These are phyloP conservation scores for Butyriboletus appendiculatus DNA, from an alignment of 1,284 basidiomycete species.

Conservation along the genomic window DNA sequence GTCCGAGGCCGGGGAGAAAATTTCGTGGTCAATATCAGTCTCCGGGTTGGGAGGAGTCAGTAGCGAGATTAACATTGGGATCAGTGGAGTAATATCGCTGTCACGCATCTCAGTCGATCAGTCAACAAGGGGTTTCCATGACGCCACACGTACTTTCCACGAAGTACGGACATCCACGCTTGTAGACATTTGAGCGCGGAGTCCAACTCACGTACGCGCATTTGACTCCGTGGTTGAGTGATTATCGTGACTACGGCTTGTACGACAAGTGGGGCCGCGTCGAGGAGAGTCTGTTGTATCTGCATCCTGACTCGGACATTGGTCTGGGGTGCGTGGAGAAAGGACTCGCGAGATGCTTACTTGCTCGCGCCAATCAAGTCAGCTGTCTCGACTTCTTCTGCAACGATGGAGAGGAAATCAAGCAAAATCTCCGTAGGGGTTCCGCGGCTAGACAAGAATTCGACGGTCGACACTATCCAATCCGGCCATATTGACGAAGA, in stretches of 20 bases:
- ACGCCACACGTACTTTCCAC: constrained; percentile 54
- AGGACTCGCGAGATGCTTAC: constrained; percentile 45
- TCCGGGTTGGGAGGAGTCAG: constrained; percentile 46
- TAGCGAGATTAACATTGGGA: constrained; percentile 62
- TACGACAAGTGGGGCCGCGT: constrained; percentile 69
- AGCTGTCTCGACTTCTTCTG: constrained; percentile 76
- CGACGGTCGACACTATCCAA: constrained; percentile 66
- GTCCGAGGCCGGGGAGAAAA: constrained; percentile 67
- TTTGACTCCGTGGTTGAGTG: constrained; percentile 33
- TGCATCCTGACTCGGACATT: constrained; percentile 46
- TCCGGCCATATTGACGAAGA: constrained; percentile 60
- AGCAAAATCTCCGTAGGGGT: constrained; percentile 59
- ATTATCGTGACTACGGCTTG: constrained; percentile 62
- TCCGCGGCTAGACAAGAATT: constrained; percentile 57
- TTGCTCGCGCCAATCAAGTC: constrained; percentile 75
- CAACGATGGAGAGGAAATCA: constrained; percentile 82
- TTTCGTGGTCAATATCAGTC: constrained; percentile 44
- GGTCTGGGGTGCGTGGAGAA: constrained; percentile 9
- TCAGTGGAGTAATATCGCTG: constrained; percentile 63
- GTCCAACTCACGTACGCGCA: constrained; percentile 47
- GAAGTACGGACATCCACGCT: constrained; percentile 76
- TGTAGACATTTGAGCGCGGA: constrained; percentile 79
- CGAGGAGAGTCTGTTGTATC: constrained; percentile 61
- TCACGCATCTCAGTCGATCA: not conserved
- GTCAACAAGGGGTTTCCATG: not conserved